Base-by-base conservation (phyloP, 2,329 filamentous ascomycete species). In the Talaromyces verruculosus region DNA sequence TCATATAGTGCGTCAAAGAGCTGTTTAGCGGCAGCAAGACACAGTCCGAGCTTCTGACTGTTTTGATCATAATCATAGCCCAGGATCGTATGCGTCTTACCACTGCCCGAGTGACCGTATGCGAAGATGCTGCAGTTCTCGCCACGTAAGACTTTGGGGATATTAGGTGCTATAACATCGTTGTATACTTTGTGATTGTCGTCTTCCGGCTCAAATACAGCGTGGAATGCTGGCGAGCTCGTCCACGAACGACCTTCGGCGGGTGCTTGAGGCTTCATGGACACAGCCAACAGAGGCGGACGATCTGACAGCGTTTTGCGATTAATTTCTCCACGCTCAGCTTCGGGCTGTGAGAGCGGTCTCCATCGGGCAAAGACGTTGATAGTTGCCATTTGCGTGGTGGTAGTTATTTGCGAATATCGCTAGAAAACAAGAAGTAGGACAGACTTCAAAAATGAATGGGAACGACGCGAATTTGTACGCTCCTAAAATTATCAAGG, bases 51-150 rank as follows among this genome's bases (percentile, higher is more conserved):
- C 25, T 78, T 66, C 2, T 75, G 66, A 1, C 76, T 66, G 17
- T 49, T 37, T 5, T 79, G 71, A 47, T 82, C 75, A 53, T 75
- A 78, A 19, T 82, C 75, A 60, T 82, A 81, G 2, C 81, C 81
- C 6, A 83, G 74, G 58, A 80, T 78, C 0, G 78, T 80, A 65
- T 80, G 78, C 1, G 78, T 76, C 66, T 80, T 81, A 0, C 78
- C 79, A 63, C 78, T 80, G 19, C 77, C 77, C 1, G 79, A 79
- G 68, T 81, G 78, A 2, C 79, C 79, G 63, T 82, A 81, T 10
- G 79, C 80, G 65, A 81, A 80, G 70, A 80, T 77, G 61, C 76
- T 82, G 72, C 79, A 80, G 13, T 69, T 77, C 15, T 70, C 71
- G 3, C 79, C 79, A 11, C 69, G 60, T 33, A 81, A 62, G 10